Base-by-base conservation (phyloP, 2,329 filamentous ascomycete species). In the Ceratocystis colombiana region DNA sequence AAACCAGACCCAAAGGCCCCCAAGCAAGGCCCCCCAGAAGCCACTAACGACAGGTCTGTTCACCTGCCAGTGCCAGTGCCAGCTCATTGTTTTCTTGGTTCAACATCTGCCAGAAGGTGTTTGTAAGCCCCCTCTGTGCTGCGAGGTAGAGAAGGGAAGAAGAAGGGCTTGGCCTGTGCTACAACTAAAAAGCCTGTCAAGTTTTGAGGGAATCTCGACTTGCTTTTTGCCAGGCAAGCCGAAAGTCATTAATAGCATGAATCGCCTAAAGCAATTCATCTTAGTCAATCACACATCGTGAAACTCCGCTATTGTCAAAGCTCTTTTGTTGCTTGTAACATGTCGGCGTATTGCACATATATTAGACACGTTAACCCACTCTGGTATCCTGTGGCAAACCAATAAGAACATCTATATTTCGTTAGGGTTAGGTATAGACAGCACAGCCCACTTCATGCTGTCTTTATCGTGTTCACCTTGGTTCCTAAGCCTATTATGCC, bases 201-300 rank as follows among this genome's bases (percentile, higher is more conserved):
- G 17, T n/a, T 30, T 57, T 20, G 5, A 50, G 20, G 8, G 33
- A 37, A 37, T 37, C 33, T 37, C 33, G 33, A 37, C 33, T 37
- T 37, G 33, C 33, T 37, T 37, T 53, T 53, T 25, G 7, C 20
- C 20, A 22, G 33, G 8, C 33, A 48, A 48, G 10, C 50, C 50
- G 50, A 22, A n/a, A 50, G 17, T 7, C 4, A 28, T 7, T 33
- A 17, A 57, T 33, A 57, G 53, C 53, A 57, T 57, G 53, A 33
- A 57, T 33, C 25, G 25, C 53, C 28, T n/a, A 57, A 33, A 57
- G 25, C 15, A 50, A n/a, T 57, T 57, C 53, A 57, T 57, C 53
- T 57, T 57, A 57, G 53, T 57, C 53, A 57, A 57, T 57, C 53
- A 57, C 28, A 57, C 53, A 57, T 57, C 53, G 25, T 57, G 53